Evolutionary conservation across 306 rosid genomes (phyloP), one percentile per base, ranked within the genome.

Genomic region (Argentina anserina): DNA sequence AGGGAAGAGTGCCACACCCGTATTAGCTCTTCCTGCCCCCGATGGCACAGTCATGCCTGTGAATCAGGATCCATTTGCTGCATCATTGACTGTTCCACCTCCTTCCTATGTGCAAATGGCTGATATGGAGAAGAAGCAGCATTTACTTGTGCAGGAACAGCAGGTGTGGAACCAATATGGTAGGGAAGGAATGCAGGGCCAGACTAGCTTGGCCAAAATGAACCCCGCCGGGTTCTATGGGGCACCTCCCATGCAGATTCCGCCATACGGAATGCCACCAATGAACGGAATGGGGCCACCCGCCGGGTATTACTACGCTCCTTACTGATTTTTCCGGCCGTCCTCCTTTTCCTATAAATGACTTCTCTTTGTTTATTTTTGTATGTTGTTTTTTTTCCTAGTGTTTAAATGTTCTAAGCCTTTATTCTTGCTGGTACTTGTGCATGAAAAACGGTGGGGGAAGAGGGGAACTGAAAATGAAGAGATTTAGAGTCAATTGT

Each of bases 31-130:
- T 64, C 99, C 99, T 0, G 99, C 99, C 3, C 99, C 99, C 2
- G 99, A 91, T 71, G 99, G 99, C 69, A 80, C 97, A 0, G 96
- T 94, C 37, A 87, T 85, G 82, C 67, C 95, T 7, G 85, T 89
- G n/a, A 94, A 94, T 71, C 95, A 89, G 83, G 99, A 94, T 28
- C 99, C 99, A 0, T 94, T 94, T 20, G 93, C 96, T 0, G 97
- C 99, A 31, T 94, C 99, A 0, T 76, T 88, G 76, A 75, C n/a
- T 53, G 20, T 94, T 71, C 96, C 99, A 3, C 96, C 99, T 0
- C 99, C 99, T 0, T 87, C 99, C 0, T 94, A 91, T 78, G 99
- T 94, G 78, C 99, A 94, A 78, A 91, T 94, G 99, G 87, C 92
- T 0, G 99, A 94, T 70, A 87, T 94, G 93, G 97, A 94, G 88